phyloP scores from a whole-genome alignment of 2,329 filamentous ascomycete species.

The Phyllosticta paracitricarpa region DNA sequence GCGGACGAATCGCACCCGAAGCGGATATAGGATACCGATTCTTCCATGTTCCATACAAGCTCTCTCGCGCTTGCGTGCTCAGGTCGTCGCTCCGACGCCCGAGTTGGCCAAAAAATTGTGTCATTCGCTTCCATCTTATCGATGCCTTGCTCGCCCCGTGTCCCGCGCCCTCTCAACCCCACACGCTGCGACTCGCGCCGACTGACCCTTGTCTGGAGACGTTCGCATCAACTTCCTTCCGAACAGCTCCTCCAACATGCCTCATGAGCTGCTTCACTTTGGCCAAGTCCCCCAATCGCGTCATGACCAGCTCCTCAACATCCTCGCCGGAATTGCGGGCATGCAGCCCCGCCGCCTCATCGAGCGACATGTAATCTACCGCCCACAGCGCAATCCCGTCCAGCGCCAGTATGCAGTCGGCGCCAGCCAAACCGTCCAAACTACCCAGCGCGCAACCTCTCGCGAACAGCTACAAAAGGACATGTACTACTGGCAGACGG shows the following conservation, averaged over 20 bases:
- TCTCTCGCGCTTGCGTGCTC: background rate
- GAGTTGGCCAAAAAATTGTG: background rate
- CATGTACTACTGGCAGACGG: constrained; percentile 45
- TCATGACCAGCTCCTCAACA: constrained; percentile 51
- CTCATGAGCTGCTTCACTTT: constrained; percentile 53
- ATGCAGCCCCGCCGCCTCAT: constrained; percentile 48
- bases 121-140: background rate
- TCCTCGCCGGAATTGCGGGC: constrained; percentile 51
- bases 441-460: constrained; percentile 16
- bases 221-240: background rate
- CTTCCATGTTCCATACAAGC: background rate
- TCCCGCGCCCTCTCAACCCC: background rate
- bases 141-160: background rate
- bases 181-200: background rate
- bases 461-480: constrained; percentile 27
- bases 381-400: constrained; percentile 39
- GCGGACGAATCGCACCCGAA: background rate
- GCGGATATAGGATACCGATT: background rate
- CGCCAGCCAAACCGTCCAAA: constrained; percentile 26
- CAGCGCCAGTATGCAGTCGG: constrained; percentile 27
- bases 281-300: constrained; percentile 47
- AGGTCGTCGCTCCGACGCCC: background rate
- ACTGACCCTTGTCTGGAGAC: background rate
- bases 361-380: constrained; percentile 50
- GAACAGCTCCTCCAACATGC: constrained; percentile 5